Percentiles rank a stretch among this genome's conserved stretches.
phyloP scores from a whole-genome alignment of 139 green algal genomes.

The Desmodesmus armatus region DNA sequence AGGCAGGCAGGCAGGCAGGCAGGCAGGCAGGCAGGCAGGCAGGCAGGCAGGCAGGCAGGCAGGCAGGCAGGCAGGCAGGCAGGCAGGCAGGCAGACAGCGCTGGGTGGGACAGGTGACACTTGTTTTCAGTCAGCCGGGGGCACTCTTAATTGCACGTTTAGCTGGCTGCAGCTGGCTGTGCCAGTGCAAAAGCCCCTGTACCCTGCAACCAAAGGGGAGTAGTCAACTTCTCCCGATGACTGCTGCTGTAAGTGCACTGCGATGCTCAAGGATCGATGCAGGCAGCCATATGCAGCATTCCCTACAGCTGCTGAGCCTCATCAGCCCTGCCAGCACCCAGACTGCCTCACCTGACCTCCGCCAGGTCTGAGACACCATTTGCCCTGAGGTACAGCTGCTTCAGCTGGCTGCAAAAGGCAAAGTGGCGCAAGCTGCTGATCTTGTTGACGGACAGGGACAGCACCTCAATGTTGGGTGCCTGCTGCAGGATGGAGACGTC shows the following conservation, averaged over 20 bases:
- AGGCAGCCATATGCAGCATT: neutral
- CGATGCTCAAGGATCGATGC: neutral
- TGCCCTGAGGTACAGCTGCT: conserved; percentile 77
- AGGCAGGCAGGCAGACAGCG: conserved; percentile 11
- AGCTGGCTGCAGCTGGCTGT: neutral
- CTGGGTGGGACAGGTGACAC: neutral
- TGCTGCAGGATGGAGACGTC: conserved; percentile 61
- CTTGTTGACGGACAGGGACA: conserved; percentile 75
- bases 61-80: conserved; percentile 1
- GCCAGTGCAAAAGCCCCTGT: neutral
- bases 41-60: neutral
- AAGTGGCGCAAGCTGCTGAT: conserved; percentile 64
- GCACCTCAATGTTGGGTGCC: conserved; percentile 70
- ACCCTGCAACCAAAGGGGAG: neutral
- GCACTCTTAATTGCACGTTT: neutral
- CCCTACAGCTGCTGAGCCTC: neutral
- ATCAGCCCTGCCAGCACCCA: neutral
- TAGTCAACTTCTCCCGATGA: neutral
- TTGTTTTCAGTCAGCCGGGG: neutral
- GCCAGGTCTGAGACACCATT: conserved; percentile 65
- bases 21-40: neutral
- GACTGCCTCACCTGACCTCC: conserved; percentile 2
- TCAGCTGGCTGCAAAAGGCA: conserved; percentile 50
- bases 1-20: neutral
- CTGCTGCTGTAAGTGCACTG: neutral